Percentiles rank a stretch among this genome's conserved stretches.
These are phyloP conservation scores for Mortierella sp. DNA, from an alignment of 371 early-diverging fungal species.

Conservation along the genomic window DNA sequence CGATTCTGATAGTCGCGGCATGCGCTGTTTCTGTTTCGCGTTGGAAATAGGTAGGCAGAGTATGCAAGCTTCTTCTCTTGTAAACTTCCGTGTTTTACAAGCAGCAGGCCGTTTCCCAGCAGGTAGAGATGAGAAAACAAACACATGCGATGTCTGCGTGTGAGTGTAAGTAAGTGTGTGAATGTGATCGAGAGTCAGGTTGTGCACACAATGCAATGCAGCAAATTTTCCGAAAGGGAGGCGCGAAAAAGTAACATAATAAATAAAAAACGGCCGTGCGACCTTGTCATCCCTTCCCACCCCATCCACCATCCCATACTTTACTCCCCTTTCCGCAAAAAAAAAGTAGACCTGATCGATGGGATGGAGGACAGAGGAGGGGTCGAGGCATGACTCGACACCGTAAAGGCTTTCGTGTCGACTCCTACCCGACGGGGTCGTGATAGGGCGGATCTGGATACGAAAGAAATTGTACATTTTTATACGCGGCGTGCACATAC, in stretches of 20 bases:
- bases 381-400: background rate
- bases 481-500: background rate
- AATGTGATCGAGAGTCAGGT: background rate
- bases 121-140: too few species aligned
- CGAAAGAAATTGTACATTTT: background rate
- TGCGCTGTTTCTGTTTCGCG: too few species aligned
- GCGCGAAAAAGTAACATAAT: background rate
- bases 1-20: too few species aligned
- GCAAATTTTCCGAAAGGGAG: background rate
- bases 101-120: too few species aligned
- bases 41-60: too few species aligned
- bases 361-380: background rate
- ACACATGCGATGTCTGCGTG: too few species aligned
- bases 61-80: too few species aligned
- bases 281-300: slow-evolving; percentile 7
- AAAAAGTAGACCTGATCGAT: too few species aligned
- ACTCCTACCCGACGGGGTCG: background rate
- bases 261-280: background rate
- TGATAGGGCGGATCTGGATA: background rate
- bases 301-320: background rate
- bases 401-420: background rate
- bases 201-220: background rate
- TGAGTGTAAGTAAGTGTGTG: background rate
- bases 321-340: background rate
- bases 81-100: too few species aligned